Evolutionary conservation across 2,329 filamentous ascomycete species (phyloP), one percentile per base, ranked within the genome.

Genomic region (Harringtonia aguacate): DNA sequence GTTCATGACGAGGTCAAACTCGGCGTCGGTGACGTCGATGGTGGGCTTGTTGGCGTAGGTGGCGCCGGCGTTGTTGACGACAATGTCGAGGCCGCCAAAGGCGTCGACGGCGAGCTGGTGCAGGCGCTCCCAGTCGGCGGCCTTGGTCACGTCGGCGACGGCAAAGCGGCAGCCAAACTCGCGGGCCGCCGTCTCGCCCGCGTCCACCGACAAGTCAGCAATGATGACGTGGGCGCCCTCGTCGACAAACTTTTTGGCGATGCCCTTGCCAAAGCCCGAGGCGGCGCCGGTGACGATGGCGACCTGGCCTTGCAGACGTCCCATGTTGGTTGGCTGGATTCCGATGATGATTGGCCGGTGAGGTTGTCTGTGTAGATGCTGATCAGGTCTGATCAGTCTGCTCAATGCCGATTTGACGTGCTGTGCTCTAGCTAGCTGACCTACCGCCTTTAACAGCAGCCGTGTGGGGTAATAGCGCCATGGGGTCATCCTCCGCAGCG

Each of bases 1-100:
- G 43, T 72, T 70, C 57, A 85, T 80, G 31, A 80, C 75, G 37
- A 71, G 65, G 52, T 84, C 77, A 48, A 81, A 85, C 39, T 85
- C 81, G 5, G 68, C 66, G 43, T 83, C 77, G 0, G 77, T 80
- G 3, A 84, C 81, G 1, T 78, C 68, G 24, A 70, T 60, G 0
- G 79, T 82, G 1, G 78, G 69, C 64, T 80, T 80, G 55, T 80
- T 81, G 13, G 56, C 50, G 55, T 81, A 81, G 2, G 70, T 68
- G 1, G 67, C 67, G 0, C 77, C 77, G 1, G 77, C 77, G 52
- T 80, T 80, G 58, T 81, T 81, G 43, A 81, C 64, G 14, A 80
- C 64, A 17, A 75, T 65, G 49, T 81, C 76, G 30, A 81, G 58
- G 27, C 65, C 61, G 1, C 73, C 73, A 46, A 64, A 76, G 22